Base-by-base conservation (phyloP, 164 flowering plant species). In the Berberis vulgaris region DNA sequence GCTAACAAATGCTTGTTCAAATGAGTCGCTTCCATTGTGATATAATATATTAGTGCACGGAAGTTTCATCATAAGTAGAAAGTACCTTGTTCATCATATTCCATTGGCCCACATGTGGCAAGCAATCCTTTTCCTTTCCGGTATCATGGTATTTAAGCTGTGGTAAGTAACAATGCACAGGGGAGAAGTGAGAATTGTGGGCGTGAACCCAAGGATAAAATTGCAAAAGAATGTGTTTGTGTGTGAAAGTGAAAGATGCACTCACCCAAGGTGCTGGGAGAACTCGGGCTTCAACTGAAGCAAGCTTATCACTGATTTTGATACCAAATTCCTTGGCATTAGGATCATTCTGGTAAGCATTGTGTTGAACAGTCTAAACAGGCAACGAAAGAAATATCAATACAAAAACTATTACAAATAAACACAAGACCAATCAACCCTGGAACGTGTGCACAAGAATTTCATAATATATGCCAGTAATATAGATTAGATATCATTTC, bases 51-150 rank as follows among this genome's bases (percentile, higher is more conserved):
- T 26, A 26, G 26, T 26, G 26, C 26, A 26, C 26, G 26, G 26
- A 26, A 26, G 26, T 26, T 26, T 26, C 26, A 26, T 26, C 26
- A 26, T 26, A 52, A 52, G 10, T 3, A 10, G 8, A 7, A 52
- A 52, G n/a, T 79, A 86, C 95, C 86, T 84, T 83, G 61, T 91
- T 87, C 96, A 86, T 89, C 99, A 94, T 94, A n/a, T 94, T 94
- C 99, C 99, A 94, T 44, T 87, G 95, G 3, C 98, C 98, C 39
- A 86, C 96, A 69, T 87, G 91, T 6, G 98, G 98, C 59, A 88
- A 75, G 65, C 96, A 91, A 67, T 91, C 84, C 78, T 79, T 91
- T 62, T 89, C 96, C 59, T 84, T 81, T 39, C 99, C 99, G 0
- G 89, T 80, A 44, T 91, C 99, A 79, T 89, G 95, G 73, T 94